Evolutionary conservation across 176 grass and related monocot genomes (phyloP), one percentile per base, ranked within the genome.

Genomic region (Elymus sibiricus): DNA sequence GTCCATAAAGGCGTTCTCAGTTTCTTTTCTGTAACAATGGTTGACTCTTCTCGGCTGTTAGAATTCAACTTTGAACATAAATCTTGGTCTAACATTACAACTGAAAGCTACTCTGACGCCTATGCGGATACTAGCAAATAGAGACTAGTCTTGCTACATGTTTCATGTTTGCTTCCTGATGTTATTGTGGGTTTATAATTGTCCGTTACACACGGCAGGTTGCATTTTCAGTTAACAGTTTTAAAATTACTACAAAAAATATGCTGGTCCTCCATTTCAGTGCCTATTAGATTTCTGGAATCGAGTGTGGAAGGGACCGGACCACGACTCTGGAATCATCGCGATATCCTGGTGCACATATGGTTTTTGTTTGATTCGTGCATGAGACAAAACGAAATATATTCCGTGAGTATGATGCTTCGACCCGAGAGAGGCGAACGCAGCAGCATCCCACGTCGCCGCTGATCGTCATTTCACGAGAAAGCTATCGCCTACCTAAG

Each of bases 401-500:
- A 46, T 60, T 3, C 2, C 12, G 16, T 1, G 59, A 14, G 73
- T 14, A 25, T 1, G 26, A 73, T 53, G 64, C 42, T 25, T 72
- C 42, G 5, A 29, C 0, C 60, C 47, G 22, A 7, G 88, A 35
- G 53, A 63, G 65, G 42, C 80, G 24, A 16, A 51, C 13, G 27
- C 37, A 44, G 79, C 64, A 78, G 79, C 19, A 25, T 40, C 79
- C 74, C 79, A 44, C 58, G 51, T 76, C 16, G 8, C 11, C 46
- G 46, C 14, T 43, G 62, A n/a, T 24, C 43, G 17, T 22, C 11
- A 6, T 26, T 64, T 75, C 11, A n/a, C 34, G 27, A 16, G 89
- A 90, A 90, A 90, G 84, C 89, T 53, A 90, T 74, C 3, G 79
- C 34, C 56, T 65, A 90, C 89, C 84, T 63, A 49, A 25, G 44